Evolutionary conservation across 768 basidiomycete genomes (phyloP).

Genomic region (Boletus rufocinnamomeus): DNA sequence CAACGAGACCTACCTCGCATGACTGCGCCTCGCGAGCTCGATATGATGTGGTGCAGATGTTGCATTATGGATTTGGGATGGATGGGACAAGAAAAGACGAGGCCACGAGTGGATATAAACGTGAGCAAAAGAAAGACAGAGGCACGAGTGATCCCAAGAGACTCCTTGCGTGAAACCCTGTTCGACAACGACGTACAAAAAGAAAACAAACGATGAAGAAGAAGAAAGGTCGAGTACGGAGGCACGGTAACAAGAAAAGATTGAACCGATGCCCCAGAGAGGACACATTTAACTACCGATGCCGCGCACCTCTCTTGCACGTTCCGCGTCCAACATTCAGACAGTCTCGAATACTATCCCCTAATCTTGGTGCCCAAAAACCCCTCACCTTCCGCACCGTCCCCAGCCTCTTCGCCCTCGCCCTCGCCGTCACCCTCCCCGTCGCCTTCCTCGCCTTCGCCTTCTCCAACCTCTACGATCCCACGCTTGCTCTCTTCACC

Average conservation of each 20-base stretch:
- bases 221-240: not conserved
- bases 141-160: not conserved
- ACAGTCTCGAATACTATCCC: slow-evolving; percentile 6
- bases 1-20: no score
- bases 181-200: not conserved
- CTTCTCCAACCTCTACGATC: slow-evolving; percentile 29
- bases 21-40: not conserved
- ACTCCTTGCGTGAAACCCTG: not conserved
- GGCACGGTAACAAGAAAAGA: not conserved
- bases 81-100: not conserved
- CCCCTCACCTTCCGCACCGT: slow-evolving; percentile 36
- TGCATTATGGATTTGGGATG: no score
- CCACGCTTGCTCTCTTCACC: slow-evolving; percentile 17
- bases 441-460: slow-evolving; percentile 29
- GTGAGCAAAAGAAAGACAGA: not conserved
- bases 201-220: not conserved
- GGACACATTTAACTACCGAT: not conserved
- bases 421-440: slow-evolving; percentile 22
- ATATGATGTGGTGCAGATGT: not conserved
- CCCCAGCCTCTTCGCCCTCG: slow-evolving; percentile 26
- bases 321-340: not conserved
- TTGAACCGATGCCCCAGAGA: not conserved
- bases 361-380: slow-evolving; percentile 30
- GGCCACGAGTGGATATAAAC: not conserved
- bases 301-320: not conserved